These are phyloP conservation scores for Lagenaria siceraria DNA, from an alignment of 306 rosid species.

Conservation along the genomic window DNA sequence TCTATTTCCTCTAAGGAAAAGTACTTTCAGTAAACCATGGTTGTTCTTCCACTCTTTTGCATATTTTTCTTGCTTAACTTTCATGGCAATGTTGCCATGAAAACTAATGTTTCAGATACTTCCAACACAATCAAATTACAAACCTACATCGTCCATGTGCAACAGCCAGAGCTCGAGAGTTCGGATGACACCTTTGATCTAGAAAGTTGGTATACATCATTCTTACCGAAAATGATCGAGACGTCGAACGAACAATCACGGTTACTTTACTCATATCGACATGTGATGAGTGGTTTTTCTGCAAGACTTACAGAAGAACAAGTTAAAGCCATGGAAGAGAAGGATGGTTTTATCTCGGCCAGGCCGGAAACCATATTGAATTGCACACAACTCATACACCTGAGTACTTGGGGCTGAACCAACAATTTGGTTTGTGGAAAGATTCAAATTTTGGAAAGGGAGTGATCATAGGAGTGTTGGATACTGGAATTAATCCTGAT, in stretches of 20 bases:
- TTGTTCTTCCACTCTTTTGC: neutral
- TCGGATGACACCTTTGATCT: constrained; percentile 19
- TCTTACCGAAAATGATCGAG: constrained; percentile 25
- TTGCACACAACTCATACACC: constrained; percentile 51
- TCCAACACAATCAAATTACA: neutral
- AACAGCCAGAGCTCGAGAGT: constrained; percentile 23
- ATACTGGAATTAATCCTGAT: constrained; percentile 34
- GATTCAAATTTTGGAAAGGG: constrained; percentile 47
- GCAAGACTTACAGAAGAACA: constrained; percentile 45
- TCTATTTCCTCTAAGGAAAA: neutral
- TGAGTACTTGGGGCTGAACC: constrained; percentile 37
- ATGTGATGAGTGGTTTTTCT: constrained; percentile 51
- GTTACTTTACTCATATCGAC: constrained; percentile 28
- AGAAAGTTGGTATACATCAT: constrained; percentile 38
- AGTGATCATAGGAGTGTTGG: constrained; percentile 52
- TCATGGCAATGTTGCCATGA: neutral
- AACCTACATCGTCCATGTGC: constrained; percentile 43
- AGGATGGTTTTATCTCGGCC: constrained; percentile 39
- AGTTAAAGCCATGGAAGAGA: constrained; percentile 22
- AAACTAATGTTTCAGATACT: neutral
- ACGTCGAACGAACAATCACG: constrained; percentile 13
- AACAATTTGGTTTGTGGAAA: constrained; percentile 36
- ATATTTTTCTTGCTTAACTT: neutral
- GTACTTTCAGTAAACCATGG: neutral
- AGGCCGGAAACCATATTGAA: constrained; percentile 14